Evolutionary conservation across 192 early-diverging fungal genomes (phyloP).

Genomic region (Geosiphon pyriformis): DNA sequence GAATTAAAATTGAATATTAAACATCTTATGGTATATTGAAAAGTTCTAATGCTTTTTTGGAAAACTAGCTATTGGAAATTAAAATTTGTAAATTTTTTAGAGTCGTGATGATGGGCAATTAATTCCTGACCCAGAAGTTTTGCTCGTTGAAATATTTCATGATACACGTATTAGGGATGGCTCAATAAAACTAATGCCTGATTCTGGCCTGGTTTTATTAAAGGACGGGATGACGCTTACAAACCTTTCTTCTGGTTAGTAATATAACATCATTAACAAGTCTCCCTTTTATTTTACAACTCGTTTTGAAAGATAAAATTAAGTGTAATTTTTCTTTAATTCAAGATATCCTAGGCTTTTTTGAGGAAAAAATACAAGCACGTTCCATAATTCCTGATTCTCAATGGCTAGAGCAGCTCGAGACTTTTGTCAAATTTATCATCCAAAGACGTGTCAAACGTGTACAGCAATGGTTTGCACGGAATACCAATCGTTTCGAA

Average conservation of each 20-base stretch:
- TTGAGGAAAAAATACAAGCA: slow-evolving; percentile 9
- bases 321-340: slow-evolving; percentile 1
- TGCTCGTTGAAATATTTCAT: slow-evolving; percentile 2
- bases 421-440: slow-evolving; percentile 18
- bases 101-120: background rate
- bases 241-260: background rate
- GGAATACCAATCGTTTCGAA: slow-evolving; percentile 11
- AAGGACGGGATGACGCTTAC: background rate
- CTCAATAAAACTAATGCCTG: background rate
- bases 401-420: slow-evolving; percentile 1
- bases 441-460: slow-evolving; percentile 9
- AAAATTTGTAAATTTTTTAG: background rate
- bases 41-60: too few relatives aligned
- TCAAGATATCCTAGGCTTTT: background rate
- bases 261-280: background rate
- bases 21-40: slow-evolving; percentile 1
- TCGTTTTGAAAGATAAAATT: background rate
- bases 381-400: slow-evolving; percentile 2
- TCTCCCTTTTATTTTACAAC: background rate
- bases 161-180: background rate
- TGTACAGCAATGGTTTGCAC: slow-evolving; percentile 15
- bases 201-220: slow-evolving; percentile 1
- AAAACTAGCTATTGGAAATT: background rate
- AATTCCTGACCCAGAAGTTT: background rate
- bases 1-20: background rate